Percentiles rank a stretch among this genome's conserved stretches.
These are phyloP conservation scores for Kalmusia sp. DNA, from an alignment of 2,329 filamentous ascomycete genomes.

Conservation along the genomic window DNA sequence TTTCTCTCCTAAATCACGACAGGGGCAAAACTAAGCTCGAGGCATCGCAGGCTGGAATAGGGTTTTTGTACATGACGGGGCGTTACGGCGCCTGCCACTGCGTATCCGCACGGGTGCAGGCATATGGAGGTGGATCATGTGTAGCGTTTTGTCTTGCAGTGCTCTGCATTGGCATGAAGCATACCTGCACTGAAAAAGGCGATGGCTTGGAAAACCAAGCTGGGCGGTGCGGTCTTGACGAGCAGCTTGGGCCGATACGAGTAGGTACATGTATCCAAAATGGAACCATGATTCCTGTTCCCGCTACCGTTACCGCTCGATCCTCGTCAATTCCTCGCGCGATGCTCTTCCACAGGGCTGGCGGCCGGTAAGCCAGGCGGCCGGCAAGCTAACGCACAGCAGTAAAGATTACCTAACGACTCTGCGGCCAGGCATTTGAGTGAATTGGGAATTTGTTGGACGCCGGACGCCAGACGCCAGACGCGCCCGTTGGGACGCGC, in stretches of 20 bases:
- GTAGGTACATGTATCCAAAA: slow-evolving; percentile 3
- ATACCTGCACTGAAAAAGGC: not conserved
- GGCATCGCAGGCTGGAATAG: slow-evolving; percentile 30
- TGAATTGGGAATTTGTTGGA: no score
- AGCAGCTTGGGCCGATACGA: not conserved
- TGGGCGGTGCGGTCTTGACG: not conserved
- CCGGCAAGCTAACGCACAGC: not conserved
- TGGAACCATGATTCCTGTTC: slow-evolving; percentile 4
- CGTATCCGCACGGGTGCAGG: not conserved
- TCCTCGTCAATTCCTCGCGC: not conserved
- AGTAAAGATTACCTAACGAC: not conserved
- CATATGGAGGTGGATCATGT: not conserved
- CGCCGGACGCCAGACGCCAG: no score
- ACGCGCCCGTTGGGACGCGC: no score
- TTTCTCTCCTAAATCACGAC: slow-evolving; percentile 1
- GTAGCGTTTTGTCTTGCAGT: not conserved
- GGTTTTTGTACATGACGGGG: not conserved
- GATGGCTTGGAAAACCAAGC: not conserved
- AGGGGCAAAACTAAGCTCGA: slow-evolving; percentile 18
- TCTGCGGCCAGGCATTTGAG: no score
- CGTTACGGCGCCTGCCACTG: not conserved
- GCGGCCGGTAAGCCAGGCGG: not conserved
- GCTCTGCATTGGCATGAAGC: not conserved
- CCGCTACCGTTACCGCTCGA: not conserved
- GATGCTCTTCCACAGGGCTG: not conserved